A percentile compares a stretch with the other conserved stretches of the same genome.
phyloP scores from a whole-genome alignment of 2,329 filamentous ascomycete genomes.

The Fusarium marasasianum region DNA sequence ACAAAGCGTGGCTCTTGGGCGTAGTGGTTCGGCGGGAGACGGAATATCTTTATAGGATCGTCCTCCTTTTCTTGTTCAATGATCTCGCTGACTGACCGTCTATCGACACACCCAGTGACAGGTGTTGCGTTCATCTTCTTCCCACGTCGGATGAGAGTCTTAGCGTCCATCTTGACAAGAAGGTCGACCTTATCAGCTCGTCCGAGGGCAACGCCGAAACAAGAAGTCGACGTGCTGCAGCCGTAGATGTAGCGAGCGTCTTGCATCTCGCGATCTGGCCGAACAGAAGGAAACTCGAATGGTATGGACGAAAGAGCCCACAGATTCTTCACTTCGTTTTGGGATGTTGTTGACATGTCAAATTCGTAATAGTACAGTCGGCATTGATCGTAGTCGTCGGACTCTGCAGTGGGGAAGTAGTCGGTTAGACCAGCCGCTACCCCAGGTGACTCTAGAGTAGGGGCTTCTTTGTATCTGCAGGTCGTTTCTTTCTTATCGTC shows the following conservation, averaged over 20 bases:
- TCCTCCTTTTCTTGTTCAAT: slow-evolving; percentile 53
- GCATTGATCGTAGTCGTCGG: slow-evolving; percentile 70
- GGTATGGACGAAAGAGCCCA: slow-evolving; percentile 72
- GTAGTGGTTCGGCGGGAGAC: slow-evolving; percentile 67
- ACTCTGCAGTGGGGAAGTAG: slow-evolving; percentile 42
- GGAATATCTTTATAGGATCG: slow-evolving; percentile 70
- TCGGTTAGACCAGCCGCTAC: accelerated
- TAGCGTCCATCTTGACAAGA: slow-evolving; percentile 69
- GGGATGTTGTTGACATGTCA: slow-evolving; percentile 47
- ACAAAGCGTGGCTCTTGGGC: slow-evolving; percentile 76
- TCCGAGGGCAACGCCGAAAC: slow-evolving; percentile 69
- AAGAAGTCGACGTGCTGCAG: slow-evolving; percentile 66
- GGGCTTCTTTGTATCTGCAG: background rate
- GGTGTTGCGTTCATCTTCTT: slow-evolving; percentile 54
- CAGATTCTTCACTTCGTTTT: slow-evolving; percentile 63
- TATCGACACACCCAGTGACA: slow-evolving; percentile 71
- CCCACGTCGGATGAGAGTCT: slow-evolving; percentile 62
- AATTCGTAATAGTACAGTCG: slow-evolving; percentile 76
- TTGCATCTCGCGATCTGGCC: slow-evolving; percentile 64
- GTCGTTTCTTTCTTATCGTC: background rate
- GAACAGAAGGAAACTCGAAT: slow-evolving; percentile 73
- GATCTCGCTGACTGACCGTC: slow-evolving; percentile 62
- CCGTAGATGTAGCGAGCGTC: slow-evolving; percentile 71
- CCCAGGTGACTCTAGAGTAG: background rate
- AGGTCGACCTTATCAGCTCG: slow-evolving; percentile 73